Evolutionary conservation across 371 early-diverging fungal species (phyloP).

Genomic region (Lichtheimia ornata): DNA sequence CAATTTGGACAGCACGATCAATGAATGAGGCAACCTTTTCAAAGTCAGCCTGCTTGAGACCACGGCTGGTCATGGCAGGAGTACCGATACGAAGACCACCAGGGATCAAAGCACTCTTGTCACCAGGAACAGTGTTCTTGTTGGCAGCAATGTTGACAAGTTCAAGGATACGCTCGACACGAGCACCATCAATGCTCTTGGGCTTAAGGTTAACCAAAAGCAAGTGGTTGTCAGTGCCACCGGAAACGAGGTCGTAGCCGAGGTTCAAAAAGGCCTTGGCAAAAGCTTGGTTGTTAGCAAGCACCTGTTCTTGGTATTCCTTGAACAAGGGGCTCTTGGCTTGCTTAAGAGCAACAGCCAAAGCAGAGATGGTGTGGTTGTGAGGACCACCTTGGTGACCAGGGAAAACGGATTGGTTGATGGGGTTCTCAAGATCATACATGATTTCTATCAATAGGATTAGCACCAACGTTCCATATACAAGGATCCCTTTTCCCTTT

Average conservation of each 20-base stretch:
- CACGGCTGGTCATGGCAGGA: conserved; percentile 98
- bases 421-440: conserved; percentile 91
- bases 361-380: conserved; percentile 98
- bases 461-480: background rate
- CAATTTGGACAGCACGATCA: conserved; percentile 78
- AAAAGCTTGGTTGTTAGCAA: conserved; percentile 89
- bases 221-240: conserved; percentile 96
- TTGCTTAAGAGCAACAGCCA: conserved; percentile 97
- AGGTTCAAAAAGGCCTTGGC: conserved; percentile 71
- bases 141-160: conserved; percentile 95
- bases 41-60: conserved; percentile 88
- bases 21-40: conserved; percentile 83
- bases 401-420: conserved; percentile 98
- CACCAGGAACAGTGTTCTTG: conserved; percentile 99
- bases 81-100: conserved; percentile 94
- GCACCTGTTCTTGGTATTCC: conserved; percentile 89
- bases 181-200: conserved; percentile 90
- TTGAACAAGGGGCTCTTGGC: conserved; percentile 82
- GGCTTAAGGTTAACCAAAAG: conserved; percentile 84
- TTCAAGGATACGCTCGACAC: conserved; percentile 93
- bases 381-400: conserved; percentile 99
- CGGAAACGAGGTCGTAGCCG: conserved; percentile 88
- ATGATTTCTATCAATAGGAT: conserved; percentile 51
- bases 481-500: background rate
- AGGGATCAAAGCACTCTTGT: conserved; percentile 94